Conservation (phyloP, 2,329 filamentous ascomycete genomes). For the Waltergamsia citrina region DNA sequence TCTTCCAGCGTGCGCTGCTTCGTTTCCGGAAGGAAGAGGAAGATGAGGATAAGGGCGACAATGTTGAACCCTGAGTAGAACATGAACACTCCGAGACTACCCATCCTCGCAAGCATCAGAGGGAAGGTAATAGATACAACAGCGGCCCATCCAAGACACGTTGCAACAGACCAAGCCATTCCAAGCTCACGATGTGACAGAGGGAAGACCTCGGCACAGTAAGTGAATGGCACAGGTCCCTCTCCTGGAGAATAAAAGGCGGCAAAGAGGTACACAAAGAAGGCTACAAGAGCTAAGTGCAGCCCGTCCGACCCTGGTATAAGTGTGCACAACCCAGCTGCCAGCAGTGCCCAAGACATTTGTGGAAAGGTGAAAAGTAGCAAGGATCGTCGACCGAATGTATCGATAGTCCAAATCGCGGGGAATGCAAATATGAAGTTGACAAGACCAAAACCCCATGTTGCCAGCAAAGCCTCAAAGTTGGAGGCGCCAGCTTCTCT, state of each 20-base stretch:
- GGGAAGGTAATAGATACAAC: conserved; percentile 57
- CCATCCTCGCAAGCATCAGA: conserved; percentile 35
- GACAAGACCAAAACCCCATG: conserved; percentile 47
- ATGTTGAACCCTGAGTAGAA: conserved; percentile 48
- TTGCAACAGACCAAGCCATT: conserved; percentile 61
- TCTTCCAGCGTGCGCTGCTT: conserved; percentile 45
- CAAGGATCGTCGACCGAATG: conserved; percentile 42
- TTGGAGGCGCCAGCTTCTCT: conserved; percentile 43
- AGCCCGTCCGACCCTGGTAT: conserved; percentile 28
- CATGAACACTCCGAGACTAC: conserved; percentile 39
- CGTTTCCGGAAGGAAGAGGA: conserved; percentile 48
- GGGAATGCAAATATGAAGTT: conserved; percentile 51
- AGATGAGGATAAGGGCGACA: conserved; percentile 44
- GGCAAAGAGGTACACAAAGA: conserved; percentile 48
- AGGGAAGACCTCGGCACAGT: conserved; percentile 61
- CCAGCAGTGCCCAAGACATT: conserved; percentile 29
- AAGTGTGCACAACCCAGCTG: conserved; percentile 37
- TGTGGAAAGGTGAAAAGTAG: conserved; percentile 31
- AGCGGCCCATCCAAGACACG: conserved; percentile 50
- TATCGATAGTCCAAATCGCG: conserved; percentile 50
- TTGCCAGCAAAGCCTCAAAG: conserved; percentile 48
- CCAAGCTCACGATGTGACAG: conserved; percentile 62
- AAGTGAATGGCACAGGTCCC: conserved; percentile 59
- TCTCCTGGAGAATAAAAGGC: conserved; percentile 45
- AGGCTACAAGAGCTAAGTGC: conserved; percentile 35